Conservation (phyloP, 2,329 filamentous ascomycete species). For the Lecanicillium sp. region DNA sequence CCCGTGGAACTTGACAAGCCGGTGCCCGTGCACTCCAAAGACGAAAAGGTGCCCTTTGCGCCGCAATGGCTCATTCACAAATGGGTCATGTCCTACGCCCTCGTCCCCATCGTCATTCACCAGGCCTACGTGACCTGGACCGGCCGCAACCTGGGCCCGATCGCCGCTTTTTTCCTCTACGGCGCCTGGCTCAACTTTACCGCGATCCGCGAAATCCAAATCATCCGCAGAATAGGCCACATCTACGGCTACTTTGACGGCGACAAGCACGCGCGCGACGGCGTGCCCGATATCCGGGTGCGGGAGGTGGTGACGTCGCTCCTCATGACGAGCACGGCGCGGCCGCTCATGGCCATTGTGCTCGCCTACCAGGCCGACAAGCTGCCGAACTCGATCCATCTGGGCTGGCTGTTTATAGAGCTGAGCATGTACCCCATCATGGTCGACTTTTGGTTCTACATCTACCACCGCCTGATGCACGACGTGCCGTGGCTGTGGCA, state of each 20-base stretch:
- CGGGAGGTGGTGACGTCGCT: slow-evolving; percentile 24
- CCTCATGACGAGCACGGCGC: slow-evolving; percentile 22
- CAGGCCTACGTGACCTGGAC: slow-evolving; percentile 24
- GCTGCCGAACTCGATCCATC: slow-evolving; percentile 13
- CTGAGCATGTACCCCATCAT: slow-evolving; percentile 32
- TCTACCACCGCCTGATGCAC: slow-evolving; percentile 35
- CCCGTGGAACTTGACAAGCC: slow-evolving; percentile 18
- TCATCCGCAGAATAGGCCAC: slow-evolving; percentile 29
- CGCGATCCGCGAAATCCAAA: slow-evolving; percentile 29
- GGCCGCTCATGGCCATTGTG: slow-evolving; percentile 25
- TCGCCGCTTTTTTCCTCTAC: slow-evolving; percentile 28
- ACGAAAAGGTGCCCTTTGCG: slow-evolving; percentile 31
- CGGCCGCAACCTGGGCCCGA: slow-evolving; percentile 19
- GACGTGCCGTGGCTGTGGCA: slow-evolving; percentile 31
- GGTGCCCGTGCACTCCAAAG: slow-evolving; percentile 30
- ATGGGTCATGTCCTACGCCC: slow-evolving; percentile 31
- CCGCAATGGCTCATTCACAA: slow-evolving; percentile 25
- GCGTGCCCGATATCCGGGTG: slow-evolving; percentile 31
- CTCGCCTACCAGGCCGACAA: slow-evolving; percentile 17
- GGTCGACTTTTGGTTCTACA: slow-evolving; percentile 37
- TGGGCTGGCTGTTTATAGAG: slow-evolving; percentile 28
- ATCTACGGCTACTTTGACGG: slow-evolving; percentile 33
- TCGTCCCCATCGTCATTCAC: slow-evolving; percentile 28
- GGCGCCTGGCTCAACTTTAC: slow-evolving; percentile 29
- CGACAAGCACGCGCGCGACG: slow-evolving; percentile 33